Percentiles rank a stretch among this genome's conserved stretches.
These are phyloP conservation scores for Backusella westeae DNA, from an alignment of 192 early-diverging fungal genomes.

Conservation along the genomic window DNA sequence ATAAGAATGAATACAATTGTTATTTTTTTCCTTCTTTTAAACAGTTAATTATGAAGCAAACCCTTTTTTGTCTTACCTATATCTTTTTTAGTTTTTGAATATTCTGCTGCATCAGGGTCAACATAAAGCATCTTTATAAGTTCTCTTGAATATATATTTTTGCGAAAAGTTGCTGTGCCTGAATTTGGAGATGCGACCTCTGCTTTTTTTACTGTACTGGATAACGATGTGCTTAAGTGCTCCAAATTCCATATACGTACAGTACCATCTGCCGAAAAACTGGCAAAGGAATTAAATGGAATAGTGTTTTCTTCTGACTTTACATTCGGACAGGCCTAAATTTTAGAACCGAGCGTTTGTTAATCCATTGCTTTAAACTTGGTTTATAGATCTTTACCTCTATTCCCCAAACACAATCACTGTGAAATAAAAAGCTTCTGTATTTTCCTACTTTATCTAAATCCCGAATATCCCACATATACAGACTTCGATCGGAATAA, in stretches of 20 bases:
- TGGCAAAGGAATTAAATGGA: constrained; percentile 57
- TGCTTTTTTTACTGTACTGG: background rate
- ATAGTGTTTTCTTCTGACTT: constrained; percentile 10
- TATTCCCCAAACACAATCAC: constrained; percentile 80
- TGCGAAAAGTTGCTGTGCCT: constrained; percentile 16
- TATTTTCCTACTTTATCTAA: constrained; percentile 50
- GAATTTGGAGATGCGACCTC: background rate
- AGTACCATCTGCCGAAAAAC: constrained; percentile 76
- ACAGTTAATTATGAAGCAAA: background rate
- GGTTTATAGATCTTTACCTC: constrained; percentile 49
- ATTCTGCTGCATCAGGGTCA: constrained; percentile 46
- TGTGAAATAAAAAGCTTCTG: constrained; percentile 65
- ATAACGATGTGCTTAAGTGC: background rate
- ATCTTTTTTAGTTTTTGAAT: constrained; percentile 21
- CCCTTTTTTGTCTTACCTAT: constrained; percentile 7
- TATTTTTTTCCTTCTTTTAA: background rate
- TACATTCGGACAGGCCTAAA: constrained; percentile 10
- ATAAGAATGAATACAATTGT: background rate
- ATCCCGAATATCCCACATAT: constrained; percentile 70
- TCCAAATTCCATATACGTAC: constrained; percentile 81
- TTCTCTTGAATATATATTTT: constrained; percentile 61
- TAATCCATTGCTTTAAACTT: too few species aligned
- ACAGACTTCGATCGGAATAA: constrained; percentile 70
- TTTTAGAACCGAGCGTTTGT: background rate
- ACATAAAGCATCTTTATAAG: constrained; percentile 58